phyloP scores from a whole-genome alignment of 179 eudicot species.

The Sideroxylon spinosum region DNA sequence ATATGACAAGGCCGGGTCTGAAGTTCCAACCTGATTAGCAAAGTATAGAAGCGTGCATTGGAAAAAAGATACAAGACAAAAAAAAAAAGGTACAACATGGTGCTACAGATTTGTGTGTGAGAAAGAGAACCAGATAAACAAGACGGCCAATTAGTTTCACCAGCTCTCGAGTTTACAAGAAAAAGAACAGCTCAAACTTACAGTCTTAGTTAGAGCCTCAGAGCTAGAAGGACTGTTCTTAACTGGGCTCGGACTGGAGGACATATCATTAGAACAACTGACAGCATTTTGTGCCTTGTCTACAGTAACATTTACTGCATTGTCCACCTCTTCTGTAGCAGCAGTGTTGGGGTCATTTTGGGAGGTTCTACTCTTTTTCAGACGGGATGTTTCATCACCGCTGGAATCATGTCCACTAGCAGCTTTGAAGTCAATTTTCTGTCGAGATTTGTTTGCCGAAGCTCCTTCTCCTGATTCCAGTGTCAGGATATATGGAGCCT shows the following conservation, averaged over 20 bases:
- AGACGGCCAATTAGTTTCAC: neutral
- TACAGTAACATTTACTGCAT: slow-evolving; percentile 20
- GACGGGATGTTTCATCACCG: slow-evolving; percentile 20
- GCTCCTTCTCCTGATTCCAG: slow-evolving; percentile 30
- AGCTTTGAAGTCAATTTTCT: slow-evolving; percentile 20
- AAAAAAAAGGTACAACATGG: neutral
- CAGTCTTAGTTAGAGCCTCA: slow-evolving; percentile 33
- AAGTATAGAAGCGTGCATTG: neutral
- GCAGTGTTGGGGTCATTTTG: slow-evolving; percentile 30
- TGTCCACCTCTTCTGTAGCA: slow-evolving; percentile 26
- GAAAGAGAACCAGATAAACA: neutral
- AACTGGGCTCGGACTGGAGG: slow-evolving; percentile 25
- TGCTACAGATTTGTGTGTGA: neutral
- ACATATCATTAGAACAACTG: slow-evolving; percentile 28
- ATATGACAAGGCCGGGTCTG: slow-evolving; percentile 40
- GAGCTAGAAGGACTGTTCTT: slow-evolving; percentile 20
- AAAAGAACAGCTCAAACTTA: slow-evolving; percentile 22
- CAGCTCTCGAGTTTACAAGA: neutral
- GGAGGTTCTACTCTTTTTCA: slow-evolving; percentile 39
- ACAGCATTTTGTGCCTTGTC: slow-evolving; percentile 22
- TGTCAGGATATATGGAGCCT: slow-evolving; percentile 48
- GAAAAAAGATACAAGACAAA: neutral
- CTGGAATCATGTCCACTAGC: slow-evolving; percentile 21
- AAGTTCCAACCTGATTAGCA: slow-evolving; percentile 38
- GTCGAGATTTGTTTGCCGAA: slow-evolving; percentile 15